Percentiles rank a stretch among this genome's conserved stretches.
Conservation (phyloP, 2,329 filamentous ascomycete genomes). For the Iodosphaeria phyllophila region DNA sequence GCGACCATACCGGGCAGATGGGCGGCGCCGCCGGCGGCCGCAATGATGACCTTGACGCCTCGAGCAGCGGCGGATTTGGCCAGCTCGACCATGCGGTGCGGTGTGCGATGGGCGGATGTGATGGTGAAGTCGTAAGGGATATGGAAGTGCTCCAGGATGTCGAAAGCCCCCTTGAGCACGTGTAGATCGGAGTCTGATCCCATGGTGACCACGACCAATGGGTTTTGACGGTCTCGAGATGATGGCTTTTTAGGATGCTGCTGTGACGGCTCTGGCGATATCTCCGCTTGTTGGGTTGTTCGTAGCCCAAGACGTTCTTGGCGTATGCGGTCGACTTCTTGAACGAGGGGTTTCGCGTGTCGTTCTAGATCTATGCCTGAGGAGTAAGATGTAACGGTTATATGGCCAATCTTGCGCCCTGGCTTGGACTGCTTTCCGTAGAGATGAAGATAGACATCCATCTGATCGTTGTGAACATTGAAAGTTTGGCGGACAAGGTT, state of each 20-base stretch:
- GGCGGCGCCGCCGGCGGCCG: slow-evolving; percentile 57
- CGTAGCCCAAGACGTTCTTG: slow-evolving; percentile 27
- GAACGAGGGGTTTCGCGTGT: slow-evolving; percentile 48
- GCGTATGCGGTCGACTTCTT: slow-evolving; percentile 39
- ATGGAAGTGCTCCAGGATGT: slow-evolving; percentile 48
- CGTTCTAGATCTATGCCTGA: slow-evolving; percentile 43
- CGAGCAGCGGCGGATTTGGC: slow-evolving; percentile 42
- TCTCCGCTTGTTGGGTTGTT: no score
- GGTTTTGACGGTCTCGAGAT: no score
- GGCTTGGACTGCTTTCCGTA: slow-evolving; percentile 85
- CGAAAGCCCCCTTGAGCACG: slow-evolving; percentile 44
- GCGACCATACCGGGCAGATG: slow-evolving; percentile 60
- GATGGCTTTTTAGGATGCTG: no score
- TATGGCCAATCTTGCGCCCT: slow-evolving; percentile 86
- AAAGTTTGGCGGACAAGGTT: slow-evolving; percentile 26
- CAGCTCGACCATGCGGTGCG: slow-evolving; percentile 48
- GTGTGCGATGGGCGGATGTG: slow-evolving; percentile 64
- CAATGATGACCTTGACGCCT: slow-evolving; percentile 57
- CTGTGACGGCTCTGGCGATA: no score
- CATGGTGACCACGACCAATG: slow-evolving; percentile 64
- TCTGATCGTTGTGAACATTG: slow-evolving; percentile 21
- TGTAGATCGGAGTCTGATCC: slow-evolving; percentile 64
- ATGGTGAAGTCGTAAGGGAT: slow-evolving; percentile 58
- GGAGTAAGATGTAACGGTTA: slow-evolving; percentile 58
- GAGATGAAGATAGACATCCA: slow-evolving; percentile 51